These are phyloP conservation scores for Paracamarosporium sp. DNA, from an alignment of 2,329 filamentous ascomycete species.

Conservation along the genomic window DNA sequence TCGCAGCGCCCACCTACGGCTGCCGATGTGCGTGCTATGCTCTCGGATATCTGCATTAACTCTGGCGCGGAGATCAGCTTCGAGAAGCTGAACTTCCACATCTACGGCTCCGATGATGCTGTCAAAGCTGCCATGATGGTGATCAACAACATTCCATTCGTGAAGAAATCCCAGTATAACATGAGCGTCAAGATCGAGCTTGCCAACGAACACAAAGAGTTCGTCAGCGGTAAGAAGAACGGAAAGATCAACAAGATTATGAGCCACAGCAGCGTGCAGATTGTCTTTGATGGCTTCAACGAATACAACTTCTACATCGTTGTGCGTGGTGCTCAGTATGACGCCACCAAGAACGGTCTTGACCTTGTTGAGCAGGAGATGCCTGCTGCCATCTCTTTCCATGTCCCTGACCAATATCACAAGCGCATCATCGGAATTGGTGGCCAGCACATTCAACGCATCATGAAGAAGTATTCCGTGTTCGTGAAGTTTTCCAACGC, in stretches of 20 bases:
- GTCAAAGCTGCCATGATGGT: constrained; percentile 96
- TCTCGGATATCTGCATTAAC: constrained; percentile 94
- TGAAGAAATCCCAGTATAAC: constrained; percentile 85
- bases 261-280: constrained; percentile 98
- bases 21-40: constrained; percentile 83
- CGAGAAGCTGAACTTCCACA: constrained; percentile 90
- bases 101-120: constrained; percentile 94
- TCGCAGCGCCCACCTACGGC: constrained; percentile 66
- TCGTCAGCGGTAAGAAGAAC: constrained; percentile 99
- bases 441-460: constrained; percentile 97
- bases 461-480: constrained; percentile 99
- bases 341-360: constrained; percentile 91
- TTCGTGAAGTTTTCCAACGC: constrained; percentile 99
- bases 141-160: constrained; percentile 89
- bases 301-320: constrained; percentile 99
- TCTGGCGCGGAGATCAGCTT: constrained; percentile 95
- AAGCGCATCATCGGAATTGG: constrained; percentile 99
- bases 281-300: constrained; percentile 98
- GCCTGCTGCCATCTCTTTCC: constrained; percentile 98
- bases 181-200: constrained; percentile 98
- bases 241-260: constrained; percentile 99
- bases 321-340: constrained; percentile 89
- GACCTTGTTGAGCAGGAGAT: constrained; percentile 97
- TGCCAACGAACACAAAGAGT: constrained; percentile 99
- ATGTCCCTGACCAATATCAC: constrained; percentile 98